Conservation (phyloP, 208 protist species). For the Wallacemonas sp. region DNA sequence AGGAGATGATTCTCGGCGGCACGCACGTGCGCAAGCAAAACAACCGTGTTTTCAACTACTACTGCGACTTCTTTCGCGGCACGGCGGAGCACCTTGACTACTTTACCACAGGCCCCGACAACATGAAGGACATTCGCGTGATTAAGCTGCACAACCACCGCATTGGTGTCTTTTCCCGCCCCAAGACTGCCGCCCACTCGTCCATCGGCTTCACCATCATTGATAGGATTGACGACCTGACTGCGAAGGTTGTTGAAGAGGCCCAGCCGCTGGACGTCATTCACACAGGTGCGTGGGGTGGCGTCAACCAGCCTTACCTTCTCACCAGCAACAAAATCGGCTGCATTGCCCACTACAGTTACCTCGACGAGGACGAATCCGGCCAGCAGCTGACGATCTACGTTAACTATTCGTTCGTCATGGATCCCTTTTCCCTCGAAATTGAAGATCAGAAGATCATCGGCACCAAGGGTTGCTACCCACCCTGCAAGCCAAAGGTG, state of each 20-base stretch:
- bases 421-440: constrained; percentile 21
- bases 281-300: constrained; percentile 56
- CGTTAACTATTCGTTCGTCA: constrained; percentile 35
- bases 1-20: constrained; percentile 49
- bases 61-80: constrained; percentile 57
- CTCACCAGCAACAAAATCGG: constrained; percentile 52
- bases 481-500: constrained; percentile 29
- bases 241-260: constrained; percentile 36
- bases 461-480: constrained; percentile 38
- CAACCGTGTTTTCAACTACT: constrained; percentile 38
- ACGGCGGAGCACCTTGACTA: constrained; percentile 37
- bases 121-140: constrained; percentile 61
- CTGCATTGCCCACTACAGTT: constrained; percentile 74
- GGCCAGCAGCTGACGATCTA: constrained; percentile 22
- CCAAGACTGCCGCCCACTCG: constrained; percentile 44
- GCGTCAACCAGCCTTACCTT: constrained; percentile 65
- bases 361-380: constrained; percentile 19
- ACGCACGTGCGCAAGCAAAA: constrained; percentile 44
- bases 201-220: constrained; percentile 65
- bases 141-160: constrained; percentile 40
- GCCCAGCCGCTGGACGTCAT: constrained; percentile 55
- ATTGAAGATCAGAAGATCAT: constrained; percentile 30
- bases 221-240: constrained; percentile 41
- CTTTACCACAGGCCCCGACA: constrained; percentile 42
- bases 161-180: constrained; percentile 62